A percentile compares a stretch with the other conserved stretches of the same genome.
Evolutionary conservation across 2,329 filamentous ascomycete species (phyloP).

Genomic region (Ceratocystis papillata): DNA sequence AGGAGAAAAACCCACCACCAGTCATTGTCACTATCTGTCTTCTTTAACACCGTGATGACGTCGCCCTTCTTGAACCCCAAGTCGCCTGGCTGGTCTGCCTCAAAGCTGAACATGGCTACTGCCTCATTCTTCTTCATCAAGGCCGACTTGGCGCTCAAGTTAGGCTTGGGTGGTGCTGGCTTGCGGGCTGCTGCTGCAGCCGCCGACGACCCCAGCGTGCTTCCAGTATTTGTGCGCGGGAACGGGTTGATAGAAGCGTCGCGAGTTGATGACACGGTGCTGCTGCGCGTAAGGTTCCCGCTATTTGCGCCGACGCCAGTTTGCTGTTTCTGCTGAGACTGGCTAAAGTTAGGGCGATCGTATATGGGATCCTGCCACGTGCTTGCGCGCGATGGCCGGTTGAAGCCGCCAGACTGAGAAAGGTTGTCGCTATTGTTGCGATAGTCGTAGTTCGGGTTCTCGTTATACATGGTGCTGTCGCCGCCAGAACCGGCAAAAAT

Average conservation of each 20-base stretch:
- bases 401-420: conserved; percentile 39
- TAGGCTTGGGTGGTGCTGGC: conserved; percentile 81
- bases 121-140: conserved; percentile 64
- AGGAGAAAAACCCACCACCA: conserved; percentile 60
- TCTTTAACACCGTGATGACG: conserved; percentile 86
- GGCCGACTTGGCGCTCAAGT: conserved; percentile 54
- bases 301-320: conserved; percentile 1
- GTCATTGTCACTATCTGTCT: conserved; percentile 85
- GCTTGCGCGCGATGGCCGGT: conserved; percentile 49
- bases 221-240: conserved; percentile 19
- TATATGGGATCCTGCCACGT: conserved; percentile 71
- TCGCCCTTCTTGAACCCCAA: conserved; percentile 96
- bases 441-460: conserved; percentile 76
- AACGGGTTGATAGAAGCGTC: conserved; percentile 20
- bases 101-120: conserved; percentile 84
- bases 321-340: neutral
- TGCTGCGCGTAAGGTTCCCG: conserved; percentile 36
- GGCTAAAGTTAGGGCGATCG: conserved; percentile 35
- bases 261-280: conserved; percentile 36
- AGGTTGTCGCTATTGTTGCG: conserved; percentile 36
- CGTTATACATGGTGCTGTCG: conserved; percentile 76
- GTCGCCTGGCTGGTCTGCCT: conserved; percentile 85
- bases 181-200: conserved; percentile 45
- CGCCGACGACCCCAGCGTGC: conserved; percentile 12
- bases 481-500: conserved; percentile 59